A percentile compares a stretch with the other conserved stretches of the same genome.
Evolutionary conservation across 2,329 filamentous ascomycete genomes (phyloP).

Genomic region (Arachnopeziza araneosa): DNA sequence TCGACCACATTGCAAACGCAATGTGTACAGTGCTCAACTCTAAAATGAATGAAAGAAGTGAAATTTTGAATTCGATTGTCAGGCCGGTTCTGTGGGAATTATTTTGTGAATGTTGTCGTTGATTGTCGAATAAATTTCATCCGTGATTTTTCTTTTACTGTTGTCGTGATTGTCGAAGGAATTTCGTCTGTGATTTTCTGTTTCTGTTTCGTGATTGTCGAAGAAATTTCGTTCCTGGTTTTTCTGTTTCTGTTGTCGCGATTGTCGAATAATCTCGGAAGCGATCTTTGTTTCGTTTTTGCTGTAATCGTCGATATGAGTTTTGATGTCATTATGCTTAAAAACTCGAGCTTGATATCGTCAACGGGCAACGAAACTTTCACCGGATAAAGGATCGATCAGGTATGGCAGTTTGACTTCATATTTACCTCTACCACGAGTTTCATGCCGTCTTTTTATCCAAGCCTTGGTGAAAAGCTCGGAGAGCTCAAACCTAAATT

Average conservation of each 20-base stretch:
- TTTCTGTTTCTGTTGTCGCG: no score
- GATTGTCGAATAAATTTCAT: neutral
- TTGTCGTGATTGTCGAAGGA: no score
- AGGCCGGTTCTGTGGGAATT: neutral
- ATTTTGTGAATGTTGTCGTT: neutral
- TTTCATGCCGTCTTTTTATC: neutral
- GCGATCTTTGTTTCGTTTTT: no score
- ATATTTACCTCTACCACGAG: neutral
- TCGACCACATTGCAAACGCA: neutral
- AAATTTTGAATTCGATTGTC: neutral
- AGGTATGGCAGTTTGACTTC: neutral
- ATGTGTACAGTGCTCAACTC: no score
- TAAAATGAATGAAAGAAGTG: neutral
- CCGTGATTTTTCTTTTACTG: no score
- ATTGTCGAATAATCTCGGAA: no score
- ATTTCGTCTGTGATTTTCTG: no score
- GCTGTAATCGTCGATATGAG: neutral
- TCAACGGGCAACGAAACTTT: neutral
- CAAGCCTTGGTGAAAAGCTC: neutral
- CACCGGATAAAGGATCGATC: conserved; percentile 6
- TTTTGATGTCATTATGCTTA: neutral
- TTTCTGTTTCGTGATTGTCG: no score
- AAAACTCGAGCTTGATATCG: neutral
- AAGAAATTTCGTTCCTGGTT: neutral
- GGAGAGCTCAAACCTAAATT: neutral